Evolutionary conservation across 352 stramenopile genomes (phyloP), one percentile per base, ranked within the genome.

Genomic region (Phytophthora uliginosa): DNA sequence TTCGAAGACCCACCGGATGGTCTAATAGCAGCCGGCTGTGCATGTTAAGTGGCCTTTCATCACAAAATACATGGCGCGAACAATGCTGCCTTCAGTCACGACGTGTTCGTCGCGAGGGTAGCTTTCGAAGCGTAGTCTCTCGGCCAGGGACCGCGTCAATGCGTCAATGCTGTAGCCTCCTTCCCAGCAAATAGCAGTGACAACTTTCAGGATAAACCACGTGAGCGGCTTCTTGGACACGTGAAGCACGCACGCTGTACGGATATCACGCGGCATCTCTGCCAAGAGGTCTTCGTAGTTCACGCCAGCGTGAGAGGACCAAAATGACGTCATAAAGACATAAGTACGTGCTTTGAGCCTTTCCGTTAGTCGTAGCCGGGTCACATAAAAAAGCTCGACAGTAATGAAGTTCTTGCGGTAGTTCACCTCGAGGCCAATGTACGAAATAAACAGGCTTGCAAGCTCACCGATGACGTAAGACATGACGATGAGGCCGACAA

Each of bases 21-120:
- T 52, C 47, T 15, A 52, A 26, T 13, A 52, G 47, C 7, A 26
- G 13, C 3, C 47, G 47, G 20, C 47, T 52, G 3, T 52, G 47
- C 47, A 52, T 52, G 20, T 26, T 17, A 52, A 52, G 20, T 28
- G 47, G 20, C 47, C 47, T n/a, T 52, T 52, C 2, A 52, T 24
- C 50, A 92, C 84, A 69, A 92, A 90, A 69, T 88, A 90, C 81
- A 90, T 87, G 20, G 79, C 73, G 34, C 75, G 78, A 7, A 71
- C 55, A 60, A 90, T 86, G 20, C 68, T 83, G 0, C 84, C 84
- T 68, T 92, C 82, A 12, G 79, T 62, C 5, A 92, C 63, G 5
- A 90, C 81, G 17, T 47, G 69, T 31, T 92, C 82, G 38, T 83
- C 77, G 26, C 80, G 77, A 2, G 82, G 82, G 26, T 86, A 92